Evolutionary conservation across 176 grass and related monocot species (phyloP), one percentile per base, ranked within the genome.

Genomic region (Phragmites australis): DNA sequence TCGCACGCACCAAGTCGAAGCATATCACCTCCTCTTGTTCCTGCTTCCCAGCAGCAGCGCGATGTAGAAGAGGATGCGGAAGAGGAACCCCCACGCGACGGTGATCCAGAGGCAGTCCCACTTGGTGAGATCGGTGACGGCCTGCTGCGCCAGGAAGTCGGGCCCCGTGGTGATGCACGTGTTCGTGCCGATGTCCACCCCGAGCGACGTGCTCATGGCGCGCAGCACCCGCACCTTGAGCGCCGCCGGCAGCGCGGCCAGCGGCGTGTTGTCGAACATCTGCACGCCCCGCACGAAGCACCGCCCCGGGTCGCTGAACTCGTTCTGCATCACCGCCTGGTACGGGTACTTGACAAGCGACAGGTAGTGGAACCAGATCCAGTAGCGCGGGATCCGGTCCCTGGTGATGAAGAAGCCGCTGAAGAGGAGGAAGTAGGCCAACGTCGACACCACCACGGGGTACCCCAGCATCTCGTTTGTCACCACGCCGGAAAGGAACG

Each of bases 351-450:
- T 98, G 29, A 98, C 95, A 17, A 98, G 81, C 21, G 95, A 98
- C n/a, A 87, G 73, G 86, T 98, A 98, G 90, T 98, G 95, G 81
- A 98, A 98, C 95, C 95, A 98, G 15, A 98, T 34, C 95, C 95
- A 98, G 88, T 94, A 98, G 29, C 49, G 30, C 3, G 92, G 95
- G 52, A 98, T 98, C 3, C 95, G 57, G 77, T 91, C 87, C 11
- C 95, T 83, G 21, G 78, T 94, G 77, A 98, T 98, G 86, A 98
- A 98, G 85, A 98, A 98, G 66, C 95, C 95, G 69, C 95, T 98
- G 81, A 98, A 98, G 23, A 98, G 90, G 8, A 98, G 88, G 83
- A 98, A 98, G 85, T 98, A 98, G 15, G 95, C 84, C 16, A 98
- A 90, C 44, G 83, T 89, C 1, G 95, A 79, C 16, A 98, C 83